phyloP scores from a whole-genome alignment of 2,329 filamentous ascomycete species.

The Cryphonectria naterciae region DNA sequence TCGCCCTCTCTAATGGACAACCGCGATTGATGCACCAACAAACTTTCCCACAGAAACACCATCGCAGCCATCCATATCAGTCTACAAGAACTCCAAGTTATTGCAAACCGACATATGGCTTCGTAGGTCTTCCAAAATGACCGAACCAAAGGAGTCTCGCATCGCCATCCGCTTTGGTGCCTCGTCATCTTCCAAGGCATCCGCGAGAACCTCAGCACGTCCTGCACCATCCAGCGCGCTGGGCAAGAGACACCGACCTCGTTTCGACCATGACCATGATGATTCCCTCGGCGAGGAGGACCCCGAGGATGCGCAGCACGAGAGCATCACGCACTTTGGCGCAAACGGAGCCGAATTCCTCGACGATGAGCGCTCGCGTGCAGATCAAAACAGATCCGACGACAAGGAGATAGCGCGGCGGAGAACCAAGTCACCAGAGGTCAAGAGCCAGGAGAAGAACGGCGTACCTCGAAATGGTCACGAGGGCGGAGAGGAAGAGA shows the following conservation, averaged over 20 bases:
- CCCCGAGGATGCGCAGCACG: slow-evolving; percentile 14
- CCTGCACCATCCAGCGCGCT: slow-evolving; percentile 47
- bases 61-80: not conserved
- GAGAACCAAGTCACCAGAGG: slow-evolving; percentile 10
- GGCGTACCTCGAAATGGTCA: slow-evolving; percentile 32
- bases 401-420: slow-evolving; percentile 13
- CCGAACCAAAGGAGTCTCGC: slow-evolving; percentile 42
- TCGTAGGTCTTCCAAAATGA: slow-evolving; percentile 37
- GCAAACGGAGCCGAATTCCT: slow-evolving; percentile 27
- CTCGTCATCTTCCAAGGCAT: slow-evolving; percentile 32
- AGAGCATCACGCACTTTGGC: slow-evolving; percentile 29
- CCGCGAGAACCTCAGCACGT: slow-evolving; percentile 36
- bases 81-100: not conserved
- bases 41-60: not conserved
- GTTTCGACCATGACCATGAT: slow-evolving; percentile 49
- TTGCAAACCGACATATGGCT: not conserved
- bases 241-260: slow-evolving; percentile 53
- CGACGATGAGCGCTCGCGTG: slow-evolving; percentile 10
- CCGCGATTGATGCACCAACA: not conserved
- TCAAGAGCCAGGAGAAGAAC: not conserved
- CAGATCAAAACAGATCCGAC: slow-evolving; percentile 2
- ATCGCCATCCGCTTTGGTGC: slow-evolving; percentile 56
- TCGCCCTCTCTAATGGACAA: not conserved
- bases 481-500: slow-evolving; percentile 38
- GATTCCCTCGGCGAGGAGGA: slow-evolving; percentile 40